phyloP scores from a whole-genome alignment of 306 rosid species.

The Trifolium dubium region DNA sequence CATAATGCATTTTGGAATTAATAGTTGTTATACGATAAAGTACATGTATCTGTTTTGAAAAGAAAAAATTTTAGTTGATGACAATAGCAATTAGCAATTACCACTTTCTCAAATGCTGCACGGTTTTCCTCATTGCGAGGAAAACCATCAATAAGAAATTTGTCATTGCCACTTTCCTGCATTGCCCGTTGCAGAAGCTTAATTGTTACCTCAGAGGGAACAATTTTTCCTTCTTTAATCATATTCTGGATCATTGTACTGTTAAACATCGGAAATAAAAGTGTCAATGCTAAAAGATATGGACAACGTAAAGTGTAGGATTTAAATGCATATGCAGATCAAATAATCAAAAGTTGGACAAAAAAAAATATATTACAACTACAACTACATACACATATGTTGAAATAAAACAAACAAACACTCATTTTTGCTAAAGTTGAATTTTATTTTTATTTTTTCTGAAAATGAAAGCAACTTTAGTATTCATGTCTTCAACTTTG shows the following conservation, averaged over 20 bases:
- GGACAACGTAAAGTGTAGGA: not conserved
- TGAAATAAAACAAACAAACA: too few relatives aligned
- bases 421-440: too few relatives aligned
- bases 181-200: constrained; percentile 90
- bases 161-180: constrained; percentile 72
- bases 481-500: too few relatives aligned
- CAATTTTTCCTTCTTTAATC: constrained; percentile 96
- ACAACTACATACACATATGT: too few relatives aligned
- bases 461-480: too few relatives aligned
- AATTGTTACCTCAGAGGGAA: constrained; percentile 94
- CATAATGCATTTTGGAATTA: constrained; percentile 38
- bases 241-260: constrained; percentile 96
- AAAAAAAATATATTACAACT: too few relatives aligned
- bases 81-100: constrained; percentile 40
- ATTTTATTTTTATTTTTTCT: too few relatives aligned
- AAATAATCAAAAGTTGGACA: too few relatives aligned
- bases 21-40: not conserved
- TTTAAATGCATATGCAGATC: too few relatives aligned
- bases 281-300: constrained; percentile 15
- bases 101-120: constrained; percentile 95
- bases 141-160: constrained; percentile 97
- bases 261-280: constrained; percentile 43
- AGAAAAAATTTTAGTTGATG: not conserved
- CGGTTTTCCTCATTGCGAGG: constrained; percentile 99
- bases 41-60: constrained; percentile 11